Evolutionary conservation across 352 stramenopile genomes (phyloP).

Genomic region (Pythium biforme): DNA sequence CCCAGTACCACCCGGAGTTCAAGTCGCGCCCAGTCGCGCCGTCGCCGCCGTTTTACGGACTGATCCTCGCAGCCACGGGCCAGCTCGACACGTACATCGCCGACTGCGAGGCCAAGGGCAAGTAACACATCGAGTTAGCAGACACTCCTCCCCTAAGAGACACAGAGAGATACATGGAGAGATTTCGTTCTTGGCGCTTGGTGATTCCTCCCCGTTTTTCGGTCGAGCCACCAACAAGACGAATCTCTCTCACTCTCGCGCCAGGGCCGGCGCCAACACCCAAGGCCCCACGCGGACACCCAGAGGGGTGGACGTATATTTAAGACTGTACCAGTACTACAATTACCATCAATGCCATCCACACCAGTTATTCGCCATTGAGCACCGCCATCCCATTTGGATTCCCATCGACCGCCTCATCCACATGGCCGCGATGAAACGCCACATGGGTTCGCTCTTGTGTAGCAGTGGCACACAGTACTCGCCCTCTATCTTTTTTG

Average conservation of each 20-base stretch:
- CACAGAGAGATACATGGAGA: conserved; percentile 24
- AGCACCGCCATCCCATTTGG: no score
- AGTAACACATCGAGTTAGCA: no score
- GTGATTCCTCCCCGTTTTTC: conserved; percentile 12
- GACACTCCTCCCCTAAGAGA: background rate
- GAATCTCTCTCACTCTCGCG: conserved; percentile 31
- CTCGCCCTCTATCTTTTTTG: background rate
- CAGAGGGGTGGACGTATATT: background rate
- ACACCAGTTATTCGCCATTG: background rate
- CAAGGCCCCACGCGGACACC: background rate
- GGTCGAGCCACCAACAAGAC: conserved; percentile 25
- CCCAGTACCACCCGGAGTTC: conserved; percentile 99
- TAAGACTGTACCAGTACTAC: conserved; percentile 17
- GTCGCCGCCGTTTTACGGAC: conserved; percentile 97
- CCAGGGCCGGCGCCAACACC: background rate
- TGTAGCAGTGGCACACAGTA: background rate
- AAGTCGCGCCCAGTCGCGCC: conserved; percentile 95
- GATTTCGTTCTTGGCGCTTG: conserved; percentile 17
- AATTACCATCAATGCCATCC: background rate
- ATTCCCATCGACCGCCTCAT: background rate
- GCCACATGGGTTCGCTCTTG: background rate
- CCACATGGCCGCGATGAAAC: background rate
- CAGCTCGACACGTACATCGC: conserved; percentile 72
- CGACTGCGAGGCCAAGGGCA: conserved; percentile 36
- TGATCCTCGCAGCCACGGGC: conserved; percentile 91